phyloP scores from a whole-genome alignment of 2,329 filamentous ascomycete genomes.

The Drechmeria coniospora region DNA sequence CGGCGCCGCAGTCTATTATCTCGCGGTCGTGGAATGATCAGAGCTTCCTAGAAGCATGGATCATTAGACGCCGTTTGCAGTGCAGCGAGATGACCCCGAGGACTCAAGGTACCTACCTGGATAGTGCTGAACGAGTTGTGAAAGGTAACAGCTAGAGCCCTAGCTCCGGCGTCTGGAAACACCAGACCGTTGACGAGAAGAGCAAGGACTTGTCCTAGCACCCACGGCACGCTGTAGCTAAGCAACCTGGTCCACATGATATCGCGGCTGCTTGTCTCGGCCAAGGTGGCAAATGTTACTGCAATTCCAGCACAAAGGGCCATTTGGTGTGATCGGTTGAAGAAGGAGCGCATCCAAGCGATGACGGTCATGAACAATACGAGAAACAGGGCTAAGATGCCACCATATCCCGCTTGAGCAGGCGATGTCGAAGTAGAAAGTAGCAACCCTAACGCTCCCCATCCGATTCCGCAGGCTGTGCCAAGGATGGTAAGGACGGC shows the following conservation, averaged over 20 bases:
- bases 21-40: conserved; percentile 15
- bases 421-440: conserved; percentile 33
- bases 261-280: conserved; percentile 25
- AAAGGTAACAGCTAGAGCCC: conserved; percentile 31
- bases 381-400: conserved; percentile 38
- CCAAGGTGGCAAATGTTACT: conserved; percentile 36
- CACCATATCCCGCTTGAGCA: conserved; percentile 34
- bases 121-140: conserved; percentile 31
- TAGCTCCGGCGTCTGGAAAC: conserved; percentile 39
- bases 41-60: conserved; percentile 14
- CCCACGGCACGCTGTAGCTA: conserved; percentile 39
- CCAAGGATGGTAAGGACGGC: conserved; percentile 36
- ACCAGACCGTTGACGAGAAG: conserved; percentile 31
- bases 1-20: conserved; percentile 21
- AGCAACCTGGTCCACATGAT: conserved; percentile 35
- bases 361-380: conserved; percentile 34
- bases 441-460: conserved; percentile 37
- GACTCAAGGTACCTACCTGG: conserved; percentile 24
- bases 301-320: conserved; percentile 40
- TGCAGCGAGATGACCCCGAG: no score
- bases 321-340: conserved; percentile 39
- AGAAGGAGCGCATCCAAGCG: conserved; percentile 38
- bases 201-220: conserved; percentile 37
- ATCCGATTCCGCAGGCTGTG: conserved; percentile 35
- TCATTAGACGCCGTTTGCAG: no score